phyloP scores from a whole-genome alignment of 208 protist species.

The Acanthamoeba healyi region DNA sequence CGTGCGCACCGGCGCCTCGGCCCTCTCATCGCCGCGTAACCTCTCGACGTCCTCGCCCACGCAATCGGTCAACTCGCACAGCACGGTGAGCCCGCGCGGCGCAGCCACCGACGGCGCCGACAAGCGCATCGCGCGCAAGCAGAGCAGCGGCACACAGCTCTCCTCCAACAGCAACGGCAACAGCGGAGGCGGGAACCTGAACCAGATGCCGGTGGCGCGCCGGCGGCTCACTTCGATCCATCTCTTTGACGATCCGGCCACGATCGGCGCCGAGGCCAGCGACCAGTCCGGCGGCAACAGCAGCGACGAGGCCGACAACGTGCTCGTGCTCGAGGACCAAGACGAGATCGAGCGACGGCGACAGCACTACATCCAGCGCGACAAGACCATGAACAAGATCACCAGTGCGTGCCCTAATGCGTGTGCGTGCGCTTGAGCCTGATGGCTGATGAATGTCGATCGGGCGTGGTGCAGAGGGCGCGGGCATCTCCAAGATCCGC shows the following conservation, averaged over 20 bases:
- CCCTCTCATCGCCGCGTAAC: not conserved
- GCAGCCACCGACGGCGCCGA: not conserved
- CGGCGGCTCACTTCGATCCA: not conserved
- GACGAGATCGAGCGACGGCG: conserved; percentile 9
- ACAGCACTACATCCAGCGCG: conserved; percentile 30
- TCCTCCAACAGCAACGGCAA: not conserved
- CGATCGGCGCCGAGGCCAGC: not conserved
- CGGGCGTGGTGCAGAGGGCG: not conserved
- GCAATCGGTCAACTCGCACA: too few relatives aligned
- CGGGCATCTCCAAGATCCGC: conserved; percentile 31
- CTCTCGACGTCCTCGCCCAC: not conserved
- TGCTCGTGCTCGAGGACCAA: not conserved
- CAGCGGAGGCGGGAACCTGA: too few relatives aligned
- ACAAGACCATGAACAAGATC: conserved; percentile 15
- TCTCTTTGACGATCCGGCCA: not conserved
- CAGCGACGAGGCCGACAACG: not conserved
- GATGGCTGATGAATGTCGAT: not conserved
- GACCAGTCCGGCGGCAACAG: not conserved
- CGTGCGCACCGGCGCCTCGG: too few relatives aligned
- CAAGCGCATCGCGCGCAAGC: not conserved
- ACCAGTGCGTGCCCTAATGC: not conserved
- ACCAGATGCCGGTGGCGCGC: not conserved
- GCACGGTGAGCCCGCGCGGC: too few relatives aligned
- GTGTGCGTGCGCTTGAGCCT: not conserved
- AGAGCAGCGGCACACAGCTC: not conserved